A percentile compares a stretch with the other conserved stretches of the same genome.
phyloP scores from a whole-genome alignment of 2,329 filamentous ascomycete genomes.

The Alternaria infectoria region DNA sequence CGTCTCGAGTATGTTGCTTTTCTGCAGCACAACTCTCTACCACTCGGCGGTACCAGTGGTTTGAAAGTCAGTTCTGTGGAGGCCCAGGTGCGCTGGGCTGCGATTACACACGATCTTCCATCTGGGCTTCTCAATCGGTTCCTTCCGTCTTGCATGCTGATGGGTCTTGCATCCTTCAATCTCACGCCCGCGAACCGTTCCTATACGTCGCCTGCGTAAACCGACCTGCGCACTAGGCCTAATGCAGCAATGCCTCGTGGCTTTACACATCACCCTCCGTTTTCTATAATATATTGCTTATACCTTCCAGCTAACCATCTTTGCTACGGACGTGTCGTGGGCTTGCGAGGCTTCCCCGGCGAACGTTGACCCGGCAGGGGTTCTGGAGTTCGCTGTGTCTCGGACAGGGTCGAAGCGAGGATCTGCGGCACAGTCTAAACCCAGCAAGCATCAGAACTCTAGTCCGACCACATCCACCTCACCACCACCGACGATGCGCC shows the following conservation, averaged over 20 bases:
- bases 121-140: neutral
- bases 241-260: neutral
- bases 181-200: conserved; percentile 1
- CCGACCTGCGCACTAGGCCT: neutral
- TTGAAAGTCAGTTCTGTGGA: neutral
- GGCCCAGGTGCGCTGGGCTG: neutral
- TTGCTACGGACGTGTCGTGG: conserved; percentile 22
- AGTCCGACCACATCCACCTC: conserved; percentile 30
- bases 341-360: conserved; percentile 13
- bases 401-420: conserved; percentile 34
- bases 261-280: neutral
- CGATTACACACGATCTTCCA: neutral
- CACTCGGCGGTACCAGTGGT: neutral
- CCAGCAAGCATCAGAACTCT: conserved; percentile 38
- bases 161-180: conserved; percentile 5
- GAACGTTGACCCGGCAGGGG: conserved; percentile 22
- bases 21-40: neutral
- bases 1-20: neutral
- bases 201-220: neutral
- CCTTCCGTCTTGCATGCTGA: neutral
- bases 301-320: conserved; percentile 13
- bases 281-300: conserved; percentile 10
- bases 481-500: conserved; percentile 25
- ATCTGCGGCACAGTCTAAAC: conserved; percentile 39
- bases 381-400: conserved; percentile 33